phyloP scores from a whole-genome alignment of 305 asterid species.

The Fraxinus dipetala region DNA sequence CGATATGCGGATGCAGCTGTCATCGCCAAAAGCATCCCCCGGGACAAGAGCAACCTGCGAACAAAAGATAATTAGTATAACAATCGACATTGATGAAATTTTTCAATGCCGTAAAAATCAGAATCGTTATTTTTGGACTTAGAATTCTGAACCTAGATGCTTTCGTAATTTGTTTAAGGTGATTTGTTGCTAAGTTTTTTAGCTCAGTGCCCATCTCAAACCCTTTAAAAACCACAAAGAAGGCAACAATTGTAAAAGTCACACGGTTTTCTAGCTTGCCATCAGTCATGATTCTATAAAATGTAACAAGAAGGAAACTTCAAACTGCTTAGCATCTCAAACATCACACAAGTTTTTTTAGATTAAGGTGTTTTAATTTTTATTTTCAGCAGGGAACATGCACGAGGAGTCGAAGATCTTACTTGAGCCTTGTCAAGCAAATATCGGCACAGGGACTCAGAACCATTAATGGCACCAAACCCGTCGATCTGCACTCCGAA shows the following conservation, averaged over 20 bases:
- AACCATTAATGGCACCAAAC: conserved; percentile 59
- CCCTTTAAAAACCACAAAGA: background rate
- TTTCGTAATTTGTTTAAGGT: background rate
- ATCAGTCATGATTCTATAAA: background rate
- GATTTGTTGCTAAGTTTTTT: background rate
- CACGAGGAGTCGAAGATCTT: conserved; percentile 20
- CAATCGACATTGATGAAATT: background rate
- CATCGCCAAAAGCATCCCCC: conserved; percentile 90
- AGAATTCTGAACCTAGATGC: background rate
- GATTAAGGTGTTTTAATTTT: background rate
- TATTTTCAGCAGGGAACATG: background rate
- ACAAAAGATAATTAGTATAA: background rate
- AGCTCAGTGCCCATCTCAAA: background rate
- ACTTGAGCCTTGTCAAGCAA: conserved; percentile 82
- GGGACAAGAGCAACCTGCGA: conserved; percentile 87
- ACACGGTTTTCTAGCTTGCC: background rate
- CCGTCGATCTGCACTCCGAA: conserved; percentile 60
- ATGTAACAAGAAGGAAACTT: background rate
- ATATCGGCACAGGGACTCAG: conserved; percentile 82
- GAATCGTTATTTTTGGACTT: no score
- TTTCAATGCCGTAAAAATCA: background rate
- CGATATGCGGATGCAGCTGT: conserved; percentile 83
- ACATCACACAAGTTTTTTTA: background rate
- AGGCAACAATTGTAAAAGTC: background rate
- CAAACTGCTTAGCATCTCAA: background rate